Percentiles rank a stretch among this genome's conserved stretches.
Conservation (phyloP, 331 rosid species). For the Erythrophleum ivorense region DNA sequence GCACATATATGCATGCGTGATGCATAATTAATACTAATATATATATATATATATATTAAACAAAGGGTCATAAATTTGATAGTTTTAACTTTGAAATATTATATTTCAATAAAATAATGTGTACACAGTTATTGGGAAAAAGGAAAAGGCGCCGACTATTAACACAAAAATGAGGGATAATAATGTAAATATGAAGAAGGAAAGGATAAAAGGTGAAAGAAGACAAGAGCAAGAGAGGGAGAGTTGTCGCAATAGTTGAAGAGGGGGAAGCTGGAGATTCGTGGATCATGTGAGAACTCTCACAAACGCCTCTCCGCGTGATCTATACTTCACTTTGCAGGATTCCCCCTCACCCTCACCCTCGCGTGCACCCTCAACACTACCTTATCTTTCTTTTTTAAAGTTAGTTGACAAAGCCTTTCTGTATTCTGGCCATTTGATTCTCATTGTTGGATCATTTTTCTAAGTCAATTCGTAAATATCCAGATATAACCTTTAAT, state of each 20-base stretch:
- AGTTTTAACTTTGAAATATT: too few species aligned
- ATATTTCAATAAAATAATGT: not conserved
- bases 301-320: constrained; percentile 54
- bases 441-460: too few species aligned
- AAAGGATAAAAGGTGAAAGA: not conserved
- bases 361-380: not conserved
- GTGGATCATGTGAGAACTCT: constrained; percentile 63
- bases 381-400: not conserved
- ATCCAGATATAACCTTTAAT: too few species aligned
- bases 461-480: too few species aligned
- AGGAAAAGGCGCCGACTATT: not conserved
- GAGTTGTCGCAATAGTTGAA: constrained; percentile 48
- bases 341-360: constrained; percentile 32
- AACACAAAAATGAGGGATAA: not conserved
- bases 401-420: not conserved
- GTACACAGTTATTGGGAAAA: not conserved
- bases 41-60: too few species aligned
- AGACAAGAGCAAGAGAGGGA: not conserved
- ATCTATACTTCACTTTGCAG: constrained; percentile 43
- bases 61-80: too few species aligned
- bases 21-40: too few species aligned
- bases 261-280: constrained; percentile 53
- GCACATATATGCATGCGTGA: not conserved
- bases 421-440: too few species aligned
- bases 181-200: not conserved